Evolutionary conservation across 768 basidiomycete genomes (phyloP), one percentile per base, ranked within the genome.

Genomic region (Termitomyces sp.): DNA sequence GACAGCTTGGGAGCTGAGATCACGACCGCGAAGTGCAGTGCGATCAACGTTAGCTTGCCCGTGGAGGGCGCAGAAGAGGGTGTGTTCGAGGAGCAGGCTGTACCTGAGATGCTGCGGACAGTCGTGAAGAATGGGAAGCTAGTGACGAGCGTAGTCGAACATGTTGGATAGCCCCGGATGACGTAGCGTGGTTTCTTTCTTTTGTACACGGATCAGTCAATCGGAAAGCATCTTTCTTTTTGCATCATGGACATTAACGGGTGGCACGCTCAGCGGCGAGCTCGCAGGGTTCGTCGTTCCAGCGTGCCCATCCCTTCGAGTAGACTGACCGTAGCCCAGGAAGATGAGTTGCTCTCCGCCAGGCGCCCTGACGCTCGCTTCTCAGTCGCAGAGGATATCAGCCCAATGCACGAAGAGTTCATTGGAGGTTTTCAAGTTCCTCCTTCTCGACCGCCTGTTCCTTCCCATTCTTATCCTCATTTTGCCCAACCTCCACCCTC

Each of bases 31-130:
- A 98, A 98, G 72, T 95, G 92, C 71, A 93, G 90, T 65, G 79
- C 85, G 32, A 89, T 99, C 71, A 99, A 98, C 72, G 78, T 99
- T 61, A 91, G 83, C 62, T 67, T 98, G 21, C 94, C 94, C 0
- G 84, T 88, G 1, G 85, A 85, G 61, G 91, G 85, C 17, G 93
- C 94, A 61, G 94, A 97, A 68, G 93, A 96, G 10, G 96, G 94
- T 6, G 78, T 95, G 44, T 98, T 94, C 64, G 82, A 82, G 59
- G 97, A 99, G 70, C 85, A 86, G 60, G 80, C 96, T 0, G 76
- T 99, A 19, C 96, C 97, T 0, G 97, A 99, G 74, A 98, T 97
- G 91, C 78, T 99, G 71, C 92, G 84, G 79, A 91, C 91, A 19
- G 80, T 84, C 35, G 76, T 99, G 27, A 74, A 83, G 66, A 74